Conservation (phyloP, 2,329 filamentous ascomycete species). For the Chaetothyriales sp. region DNA sequence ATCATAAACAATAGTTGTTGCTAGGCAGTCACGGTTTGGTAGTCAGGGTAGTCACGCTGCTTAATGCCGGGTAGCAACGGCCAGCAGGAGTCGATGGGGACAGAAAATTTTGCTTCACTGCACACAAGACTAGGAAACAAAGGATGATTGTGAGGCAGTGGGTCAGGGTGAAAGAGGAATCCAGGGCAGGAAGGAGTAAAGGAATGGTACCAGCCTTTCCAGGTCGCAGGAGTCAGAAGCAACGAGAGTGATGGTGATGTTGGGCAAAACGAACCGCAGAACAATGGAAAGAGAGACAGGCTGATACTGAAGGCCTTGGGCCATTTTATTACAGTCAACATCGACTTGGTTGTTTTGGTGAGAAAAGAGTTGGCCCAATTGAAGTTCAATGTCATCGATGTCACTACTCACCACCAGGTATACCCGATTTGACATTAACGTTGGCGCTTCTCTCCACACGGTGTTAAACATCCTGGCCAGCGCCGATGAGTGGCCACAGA, state of each 20-base stretch:
- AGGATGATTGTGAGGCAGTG: not conserved
- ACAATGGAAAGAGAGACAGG: not conserved
- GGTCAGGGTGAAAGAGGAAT: not conserved
- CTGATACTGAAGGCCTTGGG: not conserved
- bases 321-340: not conserved
- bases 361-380: not conserved
- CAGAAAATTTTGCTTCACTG: not conserved
- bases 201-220: not conserved
- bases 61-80: not conserved
- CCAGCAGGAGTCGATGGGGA: not conserved
- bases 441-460: not conserved
- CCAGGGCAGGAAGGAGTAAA: not conserved
- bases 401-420: not conserved
- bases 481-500: not conserved
- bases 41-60: too few species aligned
- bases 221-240: not conserved
- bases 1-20: not conserved
- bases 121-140: not conserved
- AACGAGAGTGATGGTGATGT: not conserved
- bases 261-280: too few species aligned
- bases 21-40: not conserved
- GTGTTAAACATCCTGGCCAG: not conserved
- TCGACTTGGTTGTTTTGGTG: not conserved
- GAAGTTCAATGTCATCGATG: not conserved
- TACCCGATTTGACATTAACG: not conserved